Evolutionary conservation across 257 asterid species (phyloP).

Genomic region (Fraxinus cuspidata): DNA sequence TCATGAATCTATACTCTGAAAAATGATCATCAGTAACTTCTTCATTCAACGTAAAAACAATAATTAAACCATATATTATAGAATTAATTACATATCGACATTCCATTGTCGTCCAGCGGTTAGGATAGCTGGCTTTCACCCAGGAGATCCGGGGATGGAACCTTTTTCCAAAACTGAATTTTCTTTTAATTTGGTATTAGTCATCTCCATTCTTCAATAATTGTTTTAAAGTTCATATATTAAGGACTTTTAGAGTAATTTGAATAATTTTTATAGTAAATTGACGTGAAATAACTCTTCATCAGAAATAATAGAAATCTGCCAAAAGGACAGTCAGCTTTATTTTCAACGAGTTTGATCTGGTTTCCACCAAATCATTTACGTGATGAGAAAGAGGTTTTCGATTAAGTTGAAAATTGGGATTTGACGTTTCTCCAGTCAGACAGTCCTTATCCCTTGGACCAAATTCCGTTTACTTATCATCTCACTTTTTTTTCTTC

Average conservation of each 20-base stretch:
- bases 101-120: constrained; percentile 96
- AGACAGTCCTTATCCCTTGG: neutral
- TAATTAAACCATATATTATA: no score
- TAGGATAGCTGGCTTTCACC: constrained; percentile 98
- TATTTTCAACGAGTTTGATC: neutral
- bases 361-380: neutral
- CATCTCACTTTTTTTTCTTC: neutral
- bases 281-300: no score
- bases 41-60: no score
- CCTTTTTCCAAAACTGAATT: fast-evolving
- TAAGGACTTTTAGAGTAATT: no score
- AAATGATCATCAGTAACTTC: no score
- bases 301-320: no score
- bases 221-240: neutral
- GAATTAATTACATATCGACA: no score
- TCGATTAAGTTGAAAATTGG: neutral
- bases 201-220: neutral
- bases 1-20: no score
- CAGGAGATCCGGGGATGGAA: constrained; percentile 94
- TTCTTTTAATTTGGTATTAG: neutral
- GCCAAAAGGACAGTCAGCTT: neutral
- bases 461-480: neutral
- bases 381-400: neutral
- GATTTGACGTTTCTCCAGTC: neutral
- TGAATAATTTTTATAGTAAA: no score